Percentiles rank a stretch among this genome's conserved stretches.
phyloP scores from a whole-genome alignment of 495 filamentous ascomycete species.

The Apiosordaria backusii region DNA sequence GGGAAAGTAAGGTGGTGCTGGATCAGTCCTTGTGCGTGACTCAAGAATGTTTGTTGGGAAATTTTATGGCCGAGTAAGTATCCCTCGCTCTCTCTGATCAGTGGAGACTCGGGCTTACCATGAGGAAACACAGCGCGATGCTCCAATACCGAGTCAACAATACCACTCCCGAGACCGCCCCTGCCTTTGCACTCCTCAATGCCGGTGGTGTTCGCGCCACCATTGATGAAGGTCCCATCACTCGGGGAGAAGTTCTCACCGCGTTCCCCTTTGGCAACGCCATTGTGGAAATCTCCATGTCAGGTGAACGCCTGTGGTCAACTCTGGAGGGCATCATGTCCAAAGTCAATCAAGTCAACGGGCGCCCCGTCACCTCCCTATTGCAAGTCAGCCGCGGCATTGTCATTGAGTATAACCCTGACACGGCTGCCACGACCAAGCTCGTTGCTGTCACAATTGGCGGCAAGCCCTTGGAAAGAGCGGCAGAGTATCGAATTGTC shows the following conservation, averaged over 20 bases:
- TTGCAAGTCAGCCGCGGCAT: slow-evolving; percentile 50
- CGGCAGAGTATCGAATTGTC: slow-evolving; percentile 45
- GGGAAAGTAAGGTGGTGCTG: slow-evolving; percentile 43
- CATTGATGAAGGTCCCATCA: slow-evolving; percentile 51
- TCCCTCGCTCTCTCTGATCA: not conserved
- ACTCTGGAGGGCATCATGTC: slow-evolving; percentile 49
- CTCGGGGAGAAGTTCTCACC: slow-evolving; percentile 52
- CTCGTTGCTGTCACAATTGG: slow-evolving; percentile 45
- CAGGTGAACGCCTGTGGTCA: slow-evolving; percentile 47
- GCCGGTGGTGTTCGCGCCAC: slow-evolving; percentile 55
- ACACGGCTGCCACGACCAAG: not conserved
- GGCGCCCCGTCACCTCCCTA: slow-evolving; percentile 45
- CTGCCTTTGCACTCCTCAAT: slow-evolving; percentile 51
- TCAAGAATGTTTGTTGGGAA: slow-evolving; percentile 50
- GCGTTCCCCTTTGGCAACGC: slow-evolving; percentile 58
- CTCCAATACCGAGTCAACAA: slow-evolving; percentile 47
- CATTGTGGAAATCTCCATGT: slow-evolving; percentile 45
- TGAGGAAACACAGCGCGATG: slow-evolving; percentile 41
- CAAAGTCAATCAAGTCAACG: slow-evolving; percentile 45
- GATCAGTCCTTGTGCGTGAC: slow-evolving; percentile 51
- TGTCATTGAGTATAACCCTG: slow-evolving; percentile 44
- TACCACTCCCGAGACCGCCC: slow-evolving; percentile 29
- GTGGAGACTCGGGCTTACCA: not conserved
- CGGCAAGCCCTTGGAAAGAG: slow-evolving; percentile 35
- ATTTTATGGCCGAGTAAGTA: slow-evolving; percentile 48